Percentiles rank a stretch among this genome's conserved stretches.
phyloP scores from a whole-genome alignment of 306 rosid species.

The Vigna nakashimae region DNA sequence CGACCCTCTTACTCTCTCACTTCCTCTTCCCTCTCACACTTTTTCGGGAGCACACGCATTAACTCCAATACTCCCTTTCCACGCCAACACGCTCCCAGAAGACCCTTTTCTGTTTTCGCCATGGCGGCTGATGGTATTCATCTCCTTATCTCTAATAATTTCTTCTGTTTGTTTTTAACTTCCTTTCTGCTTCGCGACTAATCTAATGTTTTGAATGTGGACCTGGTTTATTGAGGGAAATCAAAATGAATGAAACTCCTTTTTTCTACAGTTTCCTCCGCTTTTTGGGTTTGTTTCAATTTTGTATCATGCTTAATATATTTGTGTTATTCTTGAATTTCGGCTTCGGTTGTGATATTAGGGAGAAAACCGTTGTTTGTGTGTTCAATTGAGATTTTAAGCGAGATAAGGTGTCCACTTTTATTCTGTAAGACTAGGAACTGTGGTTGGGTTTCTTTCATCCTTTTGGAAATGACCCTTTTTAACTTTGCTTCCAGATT shows the following conservation, averaged over 20 bases:
- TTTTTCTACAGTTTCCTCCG: constrained; percentile 1
- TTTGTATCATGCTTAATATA: background rate
- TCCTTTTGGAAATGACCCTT: constrained; percentile 25
- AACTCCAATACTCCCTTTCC: constrained; percentile 49
- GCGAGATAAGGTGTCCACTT: background rate
- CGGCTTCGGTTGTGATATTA: background rate
- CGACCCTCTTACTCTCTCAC: constrained; percentile 52
- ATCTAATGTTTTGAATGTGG: background rate
- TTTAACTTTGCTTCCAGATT: constrained; percentile 48
- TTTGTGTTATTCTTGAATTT: constrained; percentile 29
- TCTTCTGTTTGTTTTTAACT: background rate
- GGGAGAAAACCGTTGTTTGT: constrained; percentile 12
- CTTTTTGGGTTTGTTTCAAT: constrained; percentile 16
- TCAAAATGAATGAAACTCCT: background rate
- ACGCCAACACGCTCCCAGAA: constrained; percentile 50
- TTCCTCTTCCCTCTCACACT: constrained; percentile 67
- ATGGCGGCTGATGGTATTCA: constrained; percentile 81
- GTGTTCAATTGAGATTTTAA: constrained; percentile 7
- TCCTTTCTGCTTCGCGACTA: background rate
- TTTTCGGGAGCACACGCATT: constrained; percentile 56
- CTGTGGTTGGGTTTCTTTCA: constrained; percentile 12
- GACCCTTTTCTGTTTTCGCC: constrained; percentile 66
- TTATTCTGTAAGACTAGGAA: constrained; percentile 7
- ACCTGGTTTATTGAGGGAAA: background rate
- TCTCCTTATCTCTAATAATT: background rate